Evolutionary conservation across 2,329 filamentous ascomycete genomes (phyloP).

Genomic region (Aspergillus flavus): DNA sequence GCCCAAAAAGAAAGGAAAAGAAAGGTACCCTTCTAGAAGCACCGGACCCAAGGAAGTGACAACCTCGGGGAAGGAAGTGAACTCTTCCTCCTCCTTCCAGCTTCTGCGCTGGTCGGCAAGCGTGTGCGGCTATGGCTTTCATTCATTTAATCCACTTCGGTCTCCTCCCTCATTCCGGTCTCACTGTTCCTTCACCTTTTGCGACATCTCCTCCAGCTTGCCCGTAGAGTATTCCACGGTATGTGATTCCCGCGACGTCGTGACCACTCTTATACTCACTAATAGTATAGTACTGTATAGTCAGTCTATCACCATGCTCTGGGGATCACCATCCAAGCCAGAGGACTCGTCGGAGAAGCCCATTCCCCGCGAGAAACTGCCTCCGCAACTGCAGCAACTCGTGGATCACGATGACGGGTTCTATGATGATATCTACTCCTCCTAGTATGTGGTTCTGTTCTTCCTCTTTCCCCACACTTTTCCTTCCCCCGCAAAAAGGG

Average conservation of each 20-base stretch:
- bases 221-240: too few species aligned
- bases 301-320: constrained; percentile 26
- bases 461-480: constrained; percentile 8
- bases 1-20: neutral
- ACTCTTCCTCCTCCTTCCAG: constrained; percentile 17
- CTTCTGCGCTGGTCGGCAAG: neutral
- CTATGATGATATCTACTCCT: constrained; percentile 75
- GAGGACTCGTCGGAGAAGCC: constrained; percentile 36
- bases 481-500: neutral
- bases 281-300: too few species aligned
- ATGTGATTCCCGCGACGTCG: too few species aligned
- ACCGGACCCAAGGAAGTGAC: constrained; percentile 5
- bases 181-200: too few species aligned
- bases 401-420: constrained; percentile 69
- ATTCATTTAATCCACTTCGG: neutral
- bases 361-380: constrained; percentile 54
- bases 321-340: constrained; percentile 33
- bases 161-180: neutral
- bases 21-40: neutral
- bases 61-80: constrained; percentile 27
- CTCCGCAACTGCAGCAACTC: constrained; percentile 57
- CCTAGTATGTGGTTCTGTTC: constrained; percentile 63
- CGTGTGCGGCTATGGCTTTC: constrained; percentile 1
- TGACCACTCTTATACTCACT: neutral
- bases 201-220: neutral